phyloP scores from a whole-genome alignment of 2,329 filamentous ascomycete genomes.

The Penicillium sp. region DNA sequence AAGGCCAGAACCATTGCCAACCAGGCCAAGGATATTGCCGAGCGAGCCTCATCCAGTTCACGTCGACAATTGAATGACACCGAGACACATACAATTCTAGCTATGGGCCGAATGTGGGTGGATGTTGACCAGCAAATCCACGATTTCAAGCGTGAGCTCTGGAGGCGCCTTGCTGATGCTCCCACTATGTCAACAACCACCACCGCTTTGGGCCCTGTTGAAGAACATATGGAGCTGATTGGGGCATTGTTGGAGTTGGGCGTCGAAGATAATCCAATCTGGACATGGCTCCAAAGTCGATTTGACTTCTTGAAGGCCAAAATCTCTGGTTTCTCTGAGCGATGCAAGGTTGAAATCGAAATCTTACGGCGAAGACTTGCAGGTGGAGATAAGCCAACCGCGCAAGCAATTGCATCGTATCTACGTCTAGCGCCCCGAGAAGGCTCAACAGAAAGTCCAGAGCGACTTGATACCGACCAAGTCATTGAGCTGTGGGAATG shows the following conservation, averaged over 20 bases:
- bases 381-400: slow-evolving; percentile 69
- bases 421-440: slow-evolving; percentile 73
- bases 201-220: slow-evolving; percentile 58
- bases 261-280: slow-evolving; percentile 93
- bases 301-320: slow-evolving; percentile 88
- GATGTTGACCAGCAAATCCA: slow-evolving; percentile 88
- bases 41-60: slow-evolving; percentile 53
- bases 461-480: slow-evolving; percentile 74
- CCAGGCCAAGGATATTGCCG: slow-evolving; percentile 71
- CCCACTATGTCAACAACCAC: slow-evolving; percentile 58
- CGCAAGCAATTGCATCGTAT: slow-evolving; percentile 71
- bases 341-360: slow-evolving; percentile 90
- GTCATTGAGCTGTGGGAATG: slow-evolving; percentile 93
- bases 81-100: slow-evolving; percentile 81
- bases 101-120: slow-evolving; percentile 92
- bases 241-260: slow-evolving; percentile 86
- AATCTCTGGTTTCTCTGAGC: slow-evolving; percentile 76
- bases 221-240: slow-evolving; percentile 92
- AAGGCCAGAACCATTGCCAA: slow-evolving; percentile 80
- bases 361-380: slow-evolving; percentile 81
- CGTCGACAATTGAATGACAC: slow-evolving; percentile 67
- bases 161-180: slow-evolving; percentile 74
- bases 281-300: slow-evolving; percentile 88
- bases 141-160: slow-evolving; percentile 83
- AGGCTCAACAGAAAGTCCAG: slow-evolving; percentile 60